A percentile compares a stretch with the other conserved stretches of the same genome.
phyloP scores from a whole-genome alignment of 495 filamentous ascomycete genomes.

The Aspergillus avenaceus region DNA sequence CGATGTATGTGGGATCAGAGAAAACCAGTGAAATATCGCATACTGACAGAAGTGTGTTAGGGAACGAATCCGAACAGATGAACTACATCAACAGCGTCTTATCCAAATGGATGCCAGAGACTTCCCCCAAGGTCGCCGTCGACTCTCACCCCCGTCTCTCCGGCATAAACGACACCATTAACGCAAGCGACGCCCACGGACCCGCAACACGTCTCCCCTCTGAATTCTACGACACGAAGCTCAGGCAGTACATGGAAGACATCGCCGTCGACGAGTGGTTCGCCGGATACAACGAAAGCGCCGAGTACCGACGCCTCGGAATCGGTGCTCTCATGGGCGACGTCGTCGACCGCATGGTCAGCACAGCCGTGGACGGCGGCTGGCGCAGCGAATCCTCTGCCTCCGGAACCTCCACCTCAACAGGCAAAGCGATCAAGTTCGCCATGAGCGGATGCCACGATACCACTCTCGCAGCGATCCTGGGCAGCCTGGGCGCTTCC shows the following conservation, averaged over 20 bases:
- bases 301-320: constrained; percentile 80
- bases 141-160: constrained; percentile 79
- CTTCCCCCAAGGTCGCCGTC: constrained; percentile 64
- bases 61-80: constrained; percentile 81
- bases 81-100: constrained; percentile 70
- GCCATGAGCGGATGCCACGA: constrained; percentile 89
- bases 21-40: background rate
- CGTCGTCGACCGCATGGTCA: constrained; percentile 78
- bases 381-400: constrained; percentile 56
- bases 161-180: constrained; percentile 92
- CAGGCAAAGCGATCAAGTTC: constrained; percentile 58
- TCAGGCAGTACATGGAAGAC: constrained; percentile 63
- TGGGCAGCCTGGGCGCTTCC: constrained; percentile 77
- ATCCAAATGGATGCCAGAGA: constrained; percentile 80
- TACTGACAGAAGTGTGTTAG: constrained; percentile 18
- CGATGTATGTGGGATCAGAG: constrained; percentile 47
- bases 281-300: constrained; percentile 74
- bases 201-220: constrained; percentile 68
- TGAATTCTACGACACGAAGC: constrained; percentile 84
- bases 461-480: constrained; percentile 78
- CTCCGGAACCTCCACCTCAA: constrained; percentile 31
- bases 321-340: constrained; percentile 84
- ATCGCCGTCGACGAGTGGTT: constrained; percentile 94
- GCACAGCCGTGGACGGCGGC: constrained; percentile 57
- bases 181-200: constrained; percentile 82